Evolutionary conservation across 352 stramenopile species (phyloP).

Genomic region (Phytophthora quininea): DNA sequence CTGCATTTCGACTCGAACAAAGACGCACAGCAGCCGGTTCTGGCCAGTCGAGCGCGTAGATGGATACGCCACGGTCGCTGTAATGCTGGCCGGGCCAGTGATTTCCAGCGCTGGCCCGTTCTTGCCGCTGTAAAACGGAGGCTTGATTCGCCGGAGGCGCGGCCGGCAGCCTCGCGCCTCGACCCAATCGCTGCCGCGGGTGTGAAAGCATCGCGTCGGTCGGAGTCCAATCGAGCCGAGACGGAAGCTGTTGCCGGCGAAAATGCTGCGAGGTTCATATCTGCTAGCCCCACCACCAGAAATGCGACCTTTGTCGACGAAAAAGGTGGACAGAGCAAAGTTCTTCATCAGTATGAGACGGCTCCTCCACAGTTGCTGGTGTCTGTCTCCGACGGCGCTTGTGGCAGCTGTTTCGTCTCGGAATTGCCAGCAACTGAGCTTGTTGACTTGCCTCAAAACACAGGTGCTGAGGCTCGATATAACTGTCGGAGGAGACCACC

Average conservation of each 20-base stretch:
- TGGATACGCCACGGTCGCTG: background rate
- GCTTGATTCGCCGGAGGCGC: background rate
- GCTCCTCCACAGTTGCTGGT: background rate
- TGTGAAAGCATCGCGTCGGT: background rate
- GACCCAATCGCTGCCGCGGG: background rate
- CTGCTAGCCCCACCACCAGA: no score
- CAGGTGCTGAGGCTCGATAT: background rate
- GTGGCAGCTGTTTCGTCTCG: background rate
- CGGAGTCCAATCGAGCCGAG: background rate
- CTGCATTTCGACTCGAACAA: background rate
- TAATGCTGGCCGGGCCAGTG: background rate
- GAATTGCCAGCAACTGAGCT: background rate
- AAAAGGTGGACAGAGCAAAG: background rate
- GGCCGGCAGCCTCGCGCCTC: background rate
- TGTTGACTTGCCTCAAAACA: background rate
- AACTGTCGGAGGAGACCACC: background rate
- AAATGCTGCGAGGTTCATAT: no score
- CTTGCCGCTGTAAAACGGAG: background rate
- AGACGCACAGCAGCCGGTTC: background rate
- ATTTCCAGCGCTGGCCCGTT: background rate
- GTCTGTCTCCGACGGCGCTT: background rate
- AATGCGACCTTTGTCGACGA: no score
- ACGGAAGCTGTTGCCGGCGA: background rate
- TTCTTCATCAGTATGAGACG: background rate
- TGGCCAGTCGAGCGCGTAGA: background rate